Conservation (phyloP, 495 filamentous ascomycete genomes). For the Halenospora varia region DNA sequence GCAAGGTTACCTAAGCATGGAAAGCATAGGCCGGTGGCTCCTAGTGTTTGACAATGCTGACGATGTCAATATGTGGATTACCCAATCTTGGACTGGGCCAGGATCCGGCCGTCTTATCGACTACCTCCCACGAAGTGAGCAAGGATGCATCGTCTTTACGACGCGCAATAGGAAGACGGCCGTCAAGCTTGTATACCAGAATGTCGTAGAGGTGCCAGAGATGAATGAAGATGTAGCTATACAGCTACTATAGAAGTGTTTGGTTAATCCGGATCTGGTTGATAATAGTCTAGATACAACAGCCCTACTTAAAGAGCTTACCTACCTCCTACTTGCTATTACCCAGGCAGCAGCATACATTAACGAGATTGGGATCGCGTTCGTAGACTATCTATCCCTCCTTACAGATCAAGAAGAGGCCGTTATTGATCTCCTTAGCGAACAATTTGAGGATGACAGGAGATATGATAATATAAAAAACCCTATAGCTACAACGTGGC, state of each 20-base stretch:
- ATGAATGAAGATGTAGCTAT: slow-evolving; percentile 30
- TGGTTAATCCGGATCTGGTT: not conserved
- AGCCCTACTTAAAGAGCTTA: slow-evolving; percentile 34
- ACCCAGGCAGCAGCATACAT: too few species aligned
- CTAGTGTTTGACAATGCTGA: slow-evolving; percentile 17
- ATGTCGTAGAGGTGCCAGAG: slow-evolving; percentile 27
- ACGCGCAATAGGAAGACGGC: slow-evolving; percentile 6
- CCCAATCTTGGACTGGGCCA: too few species aligned
- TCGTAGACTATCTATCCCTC: slow-evolving; percentile 8
- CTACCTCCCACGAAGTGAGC: slow-evolving; percentile 7
- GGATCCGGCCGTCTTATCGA: not conserved
- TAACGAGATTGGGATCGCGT: slow-evolving; percentile 28
- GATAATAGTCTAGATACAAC: slow-evolving; percentile 6
- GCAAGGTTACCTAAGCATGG: slow-evolving; percentile 3
- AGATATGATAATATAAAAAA: slow-evolving; percentile 12
- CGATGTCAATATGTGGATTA: slow-evolving; percentile 13
- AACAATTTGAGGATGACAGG: slow-evolving; percentile 13
- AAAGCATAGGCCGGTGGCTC: slow-evolving; percentile 10
- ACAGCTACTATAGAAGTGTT: slow-evolving; percentile 4
- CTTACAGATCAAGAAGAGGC: slow-evolving; percentile 19
- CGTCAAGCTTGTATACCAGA: not conserved
- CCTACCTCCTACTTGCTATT: slow-evolving; percentile 44
- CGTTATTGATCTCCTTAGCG: slow-evolving; percentile 24
- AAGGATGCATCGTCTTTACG: slow-evolving; percentile 11
- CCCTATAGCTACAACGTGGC: slow-evolving; percentile 17